Base-by-base conservation (phyloP, 2,329 filamentous ascomycete species). In the Pestalotiopsis sp. region DNA sequence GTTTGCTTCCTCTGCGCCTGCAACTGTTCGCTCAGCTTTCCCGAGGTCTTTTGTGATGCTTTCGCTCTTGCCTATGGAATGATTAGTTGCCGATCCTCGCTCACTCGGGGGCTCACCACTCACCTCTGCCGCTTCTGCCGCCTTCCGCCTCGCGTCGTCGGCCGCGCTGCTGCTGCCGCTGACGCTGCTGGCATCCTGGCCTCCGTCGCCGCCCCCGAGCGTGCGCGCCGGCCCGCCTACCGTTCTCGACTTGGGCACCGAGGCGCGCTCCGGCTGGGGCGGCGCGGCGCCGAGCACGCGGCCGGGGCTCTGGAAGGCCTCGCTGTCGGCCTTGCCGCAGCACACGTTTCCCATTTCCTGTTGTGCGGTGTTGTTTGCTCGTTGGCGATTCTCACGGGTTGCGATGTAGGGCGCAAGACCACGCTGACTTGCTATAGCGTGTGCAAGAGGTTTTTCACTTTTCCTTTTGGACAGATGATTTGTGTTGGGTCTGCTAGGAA, bases 121-220 rank as follows among this genome's bases (percentile, higher is more conserved):
- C 80, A 97, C 94, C 90, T 97, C 93, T 70, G 95, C 95, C 66
- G 94, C 95, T 72, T 89, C 88, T 0, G 94, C 94, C 4, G 95
- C 95, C 70, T 90, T 92, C 67, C 84, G 86, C 69, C 91, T 86
- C 41, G 94, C 91, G 77, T 95, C 91, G 23, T 84, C 83, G 2
- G 80, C 76, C 7, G 64, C 61, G 52, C 56, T 65, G 41, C 62
- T 63, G 56, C 72, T 70, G 39, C 67, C 62, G n/a, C 70, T 74
- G 25, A 63, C 27, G 49, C 4, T 56, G 65, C n/a, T 65, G 39
- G 72, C 78, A 27, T 74, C 72, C 9, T 73, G 56, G 17, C 4
- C 65, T 14, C 23, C 70, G 14, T 77, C 76, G n/a, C 78, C 76
- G 58, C 86, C 86, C 23, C 92, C 93, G 57, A 96, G 81, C 2